Base-by-base conservation (phyloP, 805 yeast genomes). In the Wickerhamomyces alni region DNA sequence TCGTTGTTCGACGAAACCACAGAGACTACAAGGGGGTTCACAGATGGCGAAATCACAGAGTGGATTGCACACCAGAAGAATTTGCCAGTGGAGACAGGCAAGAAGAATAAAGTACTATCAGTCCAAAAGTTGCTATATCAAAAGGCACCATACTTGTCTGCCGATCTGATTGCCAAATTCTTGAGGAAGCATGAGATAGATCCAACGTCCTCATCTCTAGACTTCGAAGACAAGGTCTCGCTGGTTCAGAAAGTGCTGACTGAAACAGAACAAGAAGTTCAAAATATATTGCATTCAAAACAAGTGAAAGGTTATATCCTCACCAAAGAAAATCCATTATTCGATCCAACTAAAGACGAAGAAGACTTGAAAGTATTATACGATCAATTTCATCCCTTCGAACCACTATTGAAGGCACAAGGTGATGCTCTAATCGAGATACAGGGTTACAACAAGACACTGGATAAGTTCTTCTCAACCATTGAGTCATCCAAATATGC, bases 401-500 rank as follows among this genome's bases (percentile, higher is more conserved):
- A 61, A 35, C 87, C 88, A 2, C 52, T 55, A 39, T 61, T 72
- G 37, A 66, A 58, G 10, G 59, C 62, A 9, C 48, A 48, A 2
- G 68, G 62, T 8, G 46, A 49, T 1, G 62, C 65, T 17, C 53
- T 79, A 17, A 66, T 72, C 3, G 66, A 64, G 16, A 61, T 77
- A 12, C 60, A 65, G 8, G 88, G 93, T 0, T 91, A 87, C 58
- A 89, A 87, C 55, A 74, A 75, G 42, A 82, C 97, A 0, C 70
- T 91, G 17, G 99, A 91, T 59, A 68, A 66, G 30, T 91, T 85
- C 55, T 91, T 85, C 57, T 87, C 96, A 0, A 80, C 91, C 0
- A 67, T 89, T 13, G 95, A 91, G 54, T 79, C 94, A 4, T 77
- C 87, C 4, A 87, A 86, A 52, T 76, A 80, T 51, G 80, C 88